Conservation (phyloP, 352 stramenopile genomes). For the Achlya hypogyna region DNA sequence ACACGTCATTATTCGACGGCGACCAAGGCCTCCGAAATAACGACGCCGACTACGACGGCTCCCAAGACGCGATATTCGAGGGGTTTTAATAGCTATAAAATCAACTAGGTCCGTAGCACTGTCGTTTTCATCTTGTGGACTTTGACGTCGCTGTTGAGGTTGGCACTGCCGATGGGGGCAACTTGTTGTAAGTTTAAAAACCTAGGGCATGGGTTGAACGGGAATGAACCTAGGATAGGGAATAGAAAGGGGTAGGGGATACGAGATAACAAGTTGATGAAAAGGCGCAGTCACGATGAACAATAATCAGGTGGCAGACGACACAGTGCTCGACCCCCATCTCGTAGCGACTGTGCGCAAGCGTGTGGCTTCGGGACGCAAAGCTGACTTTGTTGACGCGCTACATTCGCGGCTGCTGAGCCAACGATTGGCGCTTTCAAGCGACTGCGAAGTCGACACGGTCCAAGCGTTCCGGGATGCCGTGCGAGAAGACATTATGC, state of each 20-base stretch:
- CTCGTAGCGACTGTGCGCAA: constrained; percentile 34
- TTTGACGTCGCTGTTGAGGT: too few species aligned
- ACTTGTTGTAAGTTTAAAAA: too few species aligned
- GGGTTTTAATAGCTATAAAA: constrained; percentile 39
- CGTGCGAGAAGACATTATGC: constrained; percentile 56
- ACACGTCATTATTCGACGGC: constrained; percentile 69
- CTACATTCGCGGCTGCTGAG: constrained; percentile 28
- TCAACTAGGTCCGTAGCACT: too few species aligned
- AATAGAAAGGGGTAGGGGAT: too few species aligned
- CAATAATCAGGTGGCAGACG: neutral
- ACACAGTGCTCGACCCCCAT: constrained; percentile 31
- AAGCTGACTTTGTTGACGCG: constrained; percentile 48
- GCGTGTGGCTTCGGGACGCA: constrained; percentile 30
- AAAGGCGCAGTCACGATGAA: neutral
- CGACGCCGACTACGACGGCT: constrained; percentile 56
- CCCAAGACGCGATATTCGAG: constrained; percentile 57
- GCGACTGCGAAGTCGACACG: constrained; percentile 54
- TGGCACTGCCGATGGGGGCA: too few species aligned
- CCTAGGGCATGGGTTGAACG: too few species aligned
- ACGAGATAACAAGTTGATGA: neutral
- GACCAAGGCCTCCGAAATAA: constrained; percentile 62
- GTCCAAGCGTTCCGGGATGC: constrained; percentile 61
- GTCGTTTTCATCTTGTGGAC: neutral
- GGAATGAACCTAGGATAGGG: too few species aligned
- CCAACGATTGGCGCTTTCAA: constrained; percentile 37